Percentiles rank a stretch among this genome's conserved stretches.
phyloP scores from a whole-genome alignment of 2,329 filamentous ascomycete genomes.

The Fonsecaea monophora region DNA sequence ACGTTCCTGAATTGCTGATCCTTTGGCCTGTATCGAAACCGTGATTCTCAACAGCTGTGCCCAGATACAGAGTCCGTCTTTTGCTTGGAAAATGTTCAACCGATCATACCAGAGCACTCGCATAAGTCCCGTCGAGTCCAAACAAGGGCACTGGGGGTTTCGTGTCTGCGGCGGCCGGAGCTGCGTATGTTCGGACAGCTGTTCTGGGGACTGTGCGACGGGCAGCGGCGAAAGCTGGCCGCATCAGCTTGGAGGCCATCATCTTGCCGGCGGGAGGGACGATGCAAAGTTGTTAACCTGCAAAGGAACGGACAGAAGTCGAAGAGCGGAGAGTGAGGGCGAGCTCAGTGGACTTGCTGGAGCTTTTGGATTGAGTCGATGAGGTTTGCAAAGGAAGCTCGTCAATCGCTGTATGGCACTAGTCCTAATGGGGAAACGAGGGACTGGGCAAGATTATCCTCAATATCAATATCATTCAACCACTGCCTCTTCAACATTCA shows the following conservation, averaged over 20 bases:
- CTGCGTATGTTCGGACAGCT: slow-evolving; percentile 78
- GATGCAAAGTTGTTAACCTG: slow-evolving; percentile 15
- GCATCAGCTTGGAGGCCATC: slow-evolving; percentile 40
- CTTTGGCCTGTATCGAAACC: background rate
- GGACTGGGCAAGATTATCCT: background rate
- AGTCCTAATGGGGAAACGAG: slow-evolving; percentile 21
- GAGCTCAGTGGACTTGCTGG: slow-evolving; percentile 17
- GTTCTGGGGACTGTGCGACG: slow-evolving; percentile 64
- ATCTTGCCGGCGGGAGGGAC: slow-evolving; percentile 32
- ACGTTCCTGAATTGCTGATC: background rate
- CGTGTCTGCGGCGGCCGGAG: slow-evolving; percentile 65
- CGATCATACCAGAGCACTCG: slow-evolving; percentile 87
- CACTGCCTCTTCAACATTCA: background rate
- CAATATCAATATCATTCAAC: no score
- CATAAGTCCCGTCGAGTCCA: slow-evolving; percentile 97
- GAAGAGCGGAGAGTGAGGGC: slow-evolving; percentile 32
- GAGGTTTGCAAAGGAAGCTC: slow-evolving; percentile 19
- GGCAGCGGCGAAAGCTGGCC: slow-evolving; percentile 61
- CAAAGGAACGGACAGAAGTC: slow-evolving; percentile 11
- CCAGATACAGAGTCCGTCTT: background rate
- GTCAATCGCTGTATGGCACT: slow-evolving; percentile 15
- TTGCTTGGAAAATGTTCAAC: background rate
- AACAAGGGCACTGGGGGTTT: slow-evolving; percentile 91
- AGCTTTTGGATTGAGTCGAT: slow-evolving; percentile 26
- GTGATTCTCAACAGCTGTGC: slow-evolving; percentile 1